A percentile compares a stretch with the other conserved stretches of the same genome.
Evolutionary conservation across 306 rosid genomes (phyloP).

Genomic region (Sophora flavescens): DNA sequence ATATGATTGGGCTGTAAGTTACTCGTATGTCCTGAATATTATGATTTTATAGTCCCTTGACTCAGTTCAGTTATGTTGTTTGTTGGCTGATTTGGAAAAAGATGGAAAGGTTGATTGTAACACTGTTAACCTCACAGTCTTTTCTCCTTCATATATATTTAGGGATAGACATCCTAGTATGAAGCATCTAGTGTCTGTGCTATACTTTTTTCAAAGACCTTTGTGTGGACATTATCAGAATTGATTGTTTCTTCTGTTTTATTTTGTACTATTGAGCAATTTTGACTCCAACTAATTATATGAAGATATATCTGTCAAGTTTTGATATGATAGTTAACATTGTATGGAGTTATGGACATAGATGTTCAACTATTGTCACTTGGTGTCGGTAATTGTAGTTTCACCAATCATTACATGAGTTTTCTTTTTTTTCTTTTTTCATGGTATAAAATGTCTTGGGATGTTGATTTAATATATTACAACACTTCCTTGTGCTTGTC

Average conservation of each 20-base stretch:
- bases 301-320: background rate
- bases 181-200: conserved; percentile 10
- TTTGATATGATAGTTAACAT: background rate
- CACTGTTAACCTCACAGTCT: background rate
- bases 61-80: conserved; percentile 30
- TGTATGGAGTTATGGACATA: background rate
- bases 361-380: conserved; percentile 2
- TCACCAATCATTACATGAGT: background rate
- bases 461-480: conserved; percentile 7
- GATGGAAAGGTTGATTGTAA: conserved; percentile 8
- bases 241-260: background rate
- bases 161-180: background rate
- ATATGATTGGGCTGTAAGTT: conserved; percentile 97
- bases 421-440: background rate
- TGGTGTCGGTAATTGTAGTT: background rate
- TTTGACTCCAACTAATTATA: conserved; percentile 15
- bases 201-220: background rate
- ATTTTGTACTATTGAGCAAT: background rate
- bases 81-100: background rate
- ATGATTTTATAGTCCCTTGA: conserved; percentile 11
- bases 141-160: background rate
- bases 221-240: background rate
- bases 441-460: background rate
- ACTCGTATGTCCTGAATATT: conserved; percentile 30
- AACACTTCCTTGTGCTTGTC: background rate